phyloP scores from a whole-genome alignment of 495 filamentous ascomycete genomes.

The Lindgomyces ingoldianus region DNA sequence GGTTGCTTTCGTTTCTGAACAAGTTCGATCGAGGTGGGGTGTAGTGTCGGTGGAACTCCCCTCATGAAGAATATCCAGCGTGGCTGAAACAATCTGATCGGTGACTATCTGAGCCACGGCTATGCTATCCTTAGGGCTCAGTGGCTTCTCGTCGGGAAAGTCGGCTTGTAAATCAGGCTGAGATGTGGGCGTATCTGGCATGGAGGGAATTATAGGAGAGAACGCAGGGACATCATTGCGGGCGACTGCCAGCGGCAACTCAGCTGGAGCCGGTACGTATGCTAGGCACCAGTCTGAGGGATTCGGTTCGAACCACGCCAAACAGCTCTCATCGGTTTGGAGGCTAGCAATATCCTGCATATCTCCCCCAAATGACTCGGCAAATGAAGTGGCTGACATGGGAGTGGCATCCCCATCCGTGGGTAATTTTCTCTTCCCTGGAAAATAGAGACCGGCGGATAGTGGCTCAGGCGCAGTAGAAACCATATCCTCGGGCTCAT shows the following conservation, averaged over 20 bases:
- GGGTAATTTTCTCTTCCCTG: slow-evolving; percentile 29
- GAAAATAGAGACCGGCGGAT: slow-evolving; percentile 5
- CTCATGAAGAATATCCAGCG: slow-evolving; percentile 30
- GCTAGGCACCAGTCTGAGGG: slow-evolving; percentile 37
- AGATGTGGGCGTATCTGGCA: slow-evolving; percentile 48
- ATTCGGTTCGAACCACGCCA: slow-evolving; percentile 31
- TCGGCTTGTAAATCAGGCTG: slow-evolving; percentile 25
- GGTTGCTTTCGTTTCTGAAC: slow-evolving; percentile 1
- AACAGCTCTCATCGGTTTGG: slow-evolving; percentile 24
- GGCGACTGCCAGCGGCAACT: neutral
- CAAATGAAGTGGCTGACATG: slow-evolving; percentile 29
- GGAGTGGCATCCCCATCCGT: slow-evolving; percentile 37
- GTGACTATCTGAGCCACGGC: slow-evolving; percentile 63
- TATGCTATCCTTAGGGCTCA: slow-evolving; percentile 51
- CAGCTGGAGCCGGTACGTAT: slow-evolving; percentile 15
- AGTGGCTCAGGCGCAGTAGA: slow-evolving; percentile 6
- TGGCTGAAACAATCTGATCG: slow-evolving; percentile 55
- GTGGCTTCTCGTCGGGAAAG: slow-evolving; percentile 21
- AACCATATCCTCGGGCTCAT: slow-evolving; percentile 11
- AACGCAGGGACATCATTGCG: slow-evolving; percentile 22
- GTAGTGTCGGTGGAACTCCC: neutral
- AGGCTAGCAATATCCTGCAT: slow-evolving; percentile 5
- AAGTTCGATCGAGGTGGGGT: neutral
- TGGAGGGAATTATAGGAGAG: slow-evolving; percentile 54
- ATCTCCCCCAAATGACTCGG: slow-evolving; percentile 25